phyloP scores from a whole-genome alignment of 345 rosid species.

The Citrus hindsii region DNA sequence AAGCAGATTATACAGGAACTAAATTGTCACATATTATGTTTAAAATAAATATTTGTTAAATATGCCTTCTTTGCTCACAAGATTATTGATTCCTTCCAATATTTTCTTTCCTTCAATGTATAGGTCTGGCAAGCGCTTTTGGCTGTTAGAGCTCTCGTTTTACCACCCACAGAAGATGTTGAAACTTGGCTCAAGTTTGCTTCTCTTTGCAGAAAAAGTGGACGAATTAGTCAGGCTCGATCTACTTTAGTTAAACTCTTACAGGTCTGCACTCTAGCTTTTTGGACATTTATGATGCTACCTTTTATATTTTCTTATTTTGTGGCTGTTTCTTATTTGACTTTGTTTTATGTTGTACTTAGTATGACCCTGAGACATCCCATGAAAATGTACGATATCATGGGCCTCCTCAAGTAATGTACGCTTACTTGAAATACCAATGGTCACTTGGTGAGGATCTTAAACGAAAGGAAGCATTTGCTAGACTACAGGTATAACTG shows the following conservation, averaged over 20 bases:
- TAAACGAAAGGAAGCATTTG: slow-evolving; percentile 89
- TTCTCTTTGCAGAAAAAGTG: slow-evolving; percentile 84
- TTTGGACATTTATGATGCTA: not conserved
- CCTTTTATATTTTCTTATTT: slow-evolving; percentile 10
- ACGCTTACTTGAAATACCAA: slow-evolving; percentile 86
- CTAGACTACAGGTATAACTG: slow-evolving; percentile 68
- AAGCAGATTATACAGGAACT: not conserved
- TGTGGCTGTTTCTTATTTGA: slow-evolving; percentile 13
- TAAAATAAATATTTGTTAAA: not conserved
- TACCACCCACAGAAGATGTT: slow-evolving; percentile 90
- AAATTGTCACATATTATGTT: not conserved
- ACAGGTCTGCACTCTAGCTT: slow-evolving; percentile 48
- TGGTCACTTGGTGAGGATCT: slow-evolving; percentile 99
- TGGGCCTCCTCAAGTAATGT: slow-evolving; percentile 97
- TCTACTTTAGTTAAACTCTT: slow-evolving; percentile 88
- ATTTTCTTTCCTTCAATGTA: slow-evolving; percentile 11
- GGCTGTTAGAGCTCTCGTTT: slow-evolving; percentile 88
- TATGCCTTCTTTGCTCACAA: not conserved
- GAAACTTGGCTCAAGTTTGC: slow-evolving; percentile 97
- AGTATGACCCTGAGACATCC: slow-evolving; percentile 93
- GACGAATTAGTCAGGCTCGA: slow-evolving; percentile 93
- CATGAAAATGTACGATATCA: slow-evolving; percentile 67
- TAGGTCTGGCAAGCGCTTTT: slow-evolving; percentile 96
- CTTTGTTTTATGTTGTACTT: slow-evolving; percentile 15
- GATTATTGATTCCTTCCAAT: not conserved